Percentiles rank a stretch among this genome's conserved stretches.
phyloP scores from a whole-genome alignment of 2,329 filamentous ascomycete genomes.

The Cytospora paraplurivora region DNA sequence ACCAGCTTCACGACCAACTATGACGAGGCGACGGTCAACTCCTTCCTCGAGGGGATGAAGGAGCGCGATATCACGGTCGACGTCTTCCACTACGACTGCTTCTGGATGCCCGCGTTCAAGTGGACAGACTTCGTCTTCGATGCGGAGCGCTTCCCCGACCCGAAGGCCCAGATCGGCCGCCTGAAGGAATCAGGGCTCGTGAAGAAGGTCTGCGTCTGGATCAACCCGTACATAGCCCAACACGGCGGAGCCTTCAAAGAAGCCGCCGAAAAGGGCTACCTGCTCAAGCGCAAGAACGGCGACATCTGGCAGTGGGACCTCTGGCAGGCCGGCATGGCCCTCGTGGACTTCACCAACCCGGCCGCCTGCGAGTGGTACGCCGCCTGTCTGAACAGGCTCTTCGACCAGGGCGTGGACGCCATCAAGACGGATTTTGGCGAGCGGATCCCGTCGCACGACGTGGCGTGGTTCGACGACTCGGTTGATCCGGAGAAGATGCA shows the following conservation, averaged over 20 bases:
- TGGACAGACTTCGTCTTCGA: conserved; percentile 79
- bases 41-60: conserved; percentile 70
- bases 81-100: conserved; percentile 77
- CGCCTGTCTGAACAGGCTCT: conserved; percentile 61
- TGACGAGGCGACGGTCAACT: conserved; percentile 67
- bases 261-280: conserved; percentile 66
- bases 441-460: conserved; percentile 66
- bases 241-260: conserved; percentile 66
- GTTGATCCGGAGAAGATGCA: conserved; percentile 69
- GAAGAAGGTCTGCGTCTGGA: conserved; percentile 73
- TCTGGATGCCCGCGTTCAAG: conserved; percentile 75
- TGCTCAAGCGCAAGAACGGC: conserved; percentile 69
- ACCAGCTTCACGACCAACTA: conserved; percentile 77
- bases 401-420: conserved; percentile 69
- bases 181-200: conserved; percentile 64
- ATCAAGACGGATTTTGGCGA: conserved; percentile 80
- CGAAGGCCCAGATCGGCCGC: conserved; percentile 62
- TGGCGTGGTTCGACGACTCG: conserved; percentile 63
- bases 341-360: conserved; percentile 75
- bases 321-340: conserved; percentile 76
- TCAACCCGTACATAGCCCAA: conserved; percentile 74
- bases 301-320: conserved; percentile 76
- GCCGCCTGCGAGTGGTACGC: conserved; percentile 67
- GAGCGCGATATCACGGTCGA: conserved; percentile 65
- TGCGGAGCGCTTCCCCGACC: conserved; percentile 67